Evolutionary conservation across 495 filamentous ascomycete species (phyloP).

Genomic region (Amorphotheca resinae): DNA sequence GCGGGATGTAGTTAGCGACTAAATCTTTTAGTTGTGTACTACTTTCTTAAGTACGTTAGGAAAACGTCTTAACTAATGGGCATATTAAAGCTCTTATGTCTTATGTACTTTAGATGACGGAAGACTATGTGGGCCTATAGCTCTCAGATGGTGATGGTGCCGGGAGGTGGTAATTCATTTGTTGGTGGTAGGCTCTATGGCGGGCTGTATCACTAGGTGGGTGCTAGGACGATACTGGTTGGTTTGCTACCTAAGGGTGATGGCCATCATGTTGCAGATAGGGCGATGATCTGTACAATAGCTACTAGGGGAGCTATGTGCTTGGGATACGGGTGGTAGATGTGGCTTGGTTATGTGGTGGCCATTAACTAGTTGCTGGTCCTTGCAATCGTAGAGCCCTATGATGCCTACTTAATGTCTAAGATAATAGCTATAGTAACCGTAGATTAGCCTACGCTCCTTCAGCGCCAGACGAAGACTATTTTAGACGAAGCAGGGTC

Average conservation of each 20-base stretch:
- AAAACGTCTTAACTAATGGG: neutral
- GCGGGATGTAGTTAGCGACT: neutral
- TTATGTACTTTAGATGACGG: neutral
- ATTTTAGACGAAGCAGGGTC: too few species aligned
- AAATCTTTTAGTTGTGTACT: neutral
- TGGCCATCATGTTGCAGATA: too few species aligned
- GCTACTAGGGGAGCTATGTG: neutral
- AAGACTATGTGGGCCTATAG: neutral
- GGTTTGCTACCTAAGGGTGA: neutral
- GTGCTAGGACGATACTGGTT: neutral
- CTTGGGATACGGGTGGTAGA: neutral
- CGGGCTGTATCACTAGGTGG: neutral
- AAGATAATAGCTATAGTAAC: too few species aligned
- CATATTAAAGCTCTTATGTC: neutral
- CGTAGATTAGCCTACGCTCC: too few species aligned
- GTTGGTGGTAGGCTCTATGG: neutral
- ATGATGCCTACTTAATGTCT: neutral
- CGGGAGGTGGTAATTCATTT: neutral
- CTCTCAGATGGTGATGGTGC: neutral
- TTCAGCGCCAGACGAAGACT: too few species aligned
- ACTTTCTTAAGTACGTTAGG: neutral
- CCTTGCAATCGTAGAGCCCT: neutral
- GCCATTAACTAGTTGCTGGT: neutral
- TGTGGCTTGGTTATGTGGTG: neutral
- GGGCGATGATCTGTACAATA: neutral